Evolutionary conservation across 2,329 filamentous ascomycete genomes (phyloP), one percentile per base, ranked within the genome.

Genomic region (Epichloe baconii): DNA sequence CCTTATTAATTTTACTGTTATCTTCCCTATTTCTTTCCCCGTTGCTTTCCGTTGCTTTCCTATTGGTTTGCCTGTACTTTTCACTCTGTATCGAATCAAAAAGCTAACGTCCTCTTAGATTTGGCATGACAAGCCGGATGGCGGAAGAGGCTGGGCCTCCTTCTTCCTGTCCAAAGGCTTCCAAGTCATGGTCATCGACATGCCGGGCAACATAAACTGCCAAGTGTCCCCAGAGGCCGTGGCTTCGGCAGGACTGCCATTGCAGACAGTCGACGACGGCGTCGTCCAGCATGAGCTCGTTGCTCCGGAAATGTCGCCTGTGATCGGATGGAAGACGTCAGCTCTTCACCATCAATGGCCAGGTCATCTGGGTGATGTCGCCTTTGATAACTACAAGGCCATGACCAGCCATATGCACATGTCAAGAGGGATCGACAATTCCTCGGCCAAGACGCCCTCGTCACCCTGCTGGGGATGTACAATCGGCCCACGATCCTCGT

Each of bases 111-210:
- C 15, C 14, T n/a, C 14, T 3, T n/a, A 38, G 36, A 59, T 69
- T 46, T 73, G 67, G 66, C 57, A 71, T 14, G 69, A 69, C 38
- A 78, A 73, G 17, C 73, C 75, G 5, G 72, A 77, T 50, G 66
- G 68, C 14, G 57, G 63, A 2, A 62, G 64, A 1, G 73, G 73
- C 8, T 77, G 73, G 73, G 68, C 71, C 0, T 66, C 67, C 0
- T 70, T 61, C 49, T 76, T 77, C 45, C 56, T 73, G 1, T 55
- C 56, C 0, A 55, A 64, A 23, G 72, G 72, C 3, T 71, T 71
- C 47, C 61, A 60, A 2, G 68, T 77, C 10, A 73, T 70, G 52
- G 52, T 75, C 7, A 62, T 69, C 5, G 72, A 76, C 48, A 60
- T 72, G 11, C 66, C 72, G 7, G 43, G 26, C 23, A n/a, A 34